Base-by-base conservation (phyloP, 495 filamentous ascomycete genomes). In the Penicillium daleae region DNA sequence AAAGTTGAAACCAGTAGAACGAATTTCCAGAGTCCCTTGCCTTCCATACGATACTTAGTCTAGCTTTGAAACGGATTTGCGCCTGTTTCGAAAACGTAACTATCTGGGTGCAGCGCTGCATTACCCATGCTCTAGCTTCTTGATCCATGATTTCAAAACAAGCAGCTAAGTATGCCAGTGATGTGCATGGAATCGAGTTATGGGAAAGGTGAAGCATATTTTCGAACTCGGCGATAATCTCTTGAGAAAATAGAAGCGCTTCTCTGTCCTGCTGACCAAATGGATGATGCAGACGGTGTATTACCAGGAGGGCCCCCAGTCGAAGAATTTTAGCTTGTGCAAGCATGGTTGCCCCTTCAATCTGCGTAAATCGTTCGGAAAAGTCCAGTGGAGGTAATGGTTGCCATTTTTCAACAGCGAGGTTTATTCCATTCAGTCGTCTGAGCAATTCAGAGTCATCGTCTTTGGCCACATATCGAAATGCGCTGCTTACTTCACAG, bases 1-100 rank as follows among this genome's bases (percentile, higher is more conserved):
- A 17, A n/a, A 69, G 15, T 31, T 66, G 40, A 29, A 63, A 66
- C 66, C 66, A 69, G 50, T 63, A 55, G 13, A 70, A 60, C 19
- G 50, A 52, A 19, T 21, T 12, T 13, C 59, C 39, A 24, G 5
- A 7, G n/a, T 65, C 64, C 19, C 56, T 54, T n/a, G 57, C 59
- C 9, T 59, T 31, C 64, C 67, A 70, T 10, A 65, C 35, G 2
- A 53, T 54, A 2, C 4, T 44, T 35, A 65, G 17, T 0, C 26
- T 48, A 29, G 24, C 27, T n/a, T 44, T 37, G 10, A 67, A 57
- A 12, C 40, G 48, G 7, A 62, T 13, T 37, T 54, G 64, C 19
- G 59, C 51, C 40, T 67, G 59, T 22, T 54, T 60, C 17, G 67
- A 70, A 21, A 70, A 70, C 0, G 50, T 67, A 8, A 67, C 44